Conservation (phyloP, 2,329 filamentous ascomycete species). For the Claviceps humidiphila region DNA sequence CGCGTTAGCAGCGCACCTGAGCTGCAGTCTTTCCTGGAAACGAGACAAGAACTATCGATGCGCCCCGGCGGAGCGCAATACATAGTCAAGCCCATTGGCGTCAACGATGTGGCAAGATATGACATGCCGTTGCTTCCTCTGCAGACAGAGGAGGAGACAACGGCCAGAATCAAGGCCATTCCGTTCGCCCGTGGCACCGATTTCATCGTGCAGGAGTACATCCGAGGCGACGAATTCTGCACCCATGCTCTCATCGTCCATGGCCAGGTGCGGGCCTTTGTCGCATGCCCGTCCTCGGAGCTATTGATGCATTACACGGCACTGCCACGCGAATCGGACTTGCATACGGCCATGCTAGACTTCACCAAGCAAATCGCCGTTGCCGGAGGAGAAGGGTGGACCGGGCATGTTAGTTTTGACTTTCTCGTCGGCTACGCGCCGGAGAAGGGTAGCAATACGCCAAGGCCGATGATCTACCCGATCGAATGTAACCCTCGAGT, state of each 20-base stretch:
- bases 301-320: conserved; percentile 54
- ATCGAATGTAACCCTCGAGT: conserved; percentile 61
- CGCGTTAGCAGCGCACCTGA: conserved; percentile 39
- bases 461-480: conserved; percentile 33
- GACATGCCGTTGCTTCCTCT: conserved; percentile 55
- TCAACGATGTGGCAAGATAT: conserved; percentile 45
- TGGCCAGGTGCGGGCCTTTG: conserved; percentile 51
- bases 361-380: conserved; percentile 49
- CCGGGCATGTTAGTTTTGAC: conserved; percentile 1
- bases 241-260: conserved; percentile 57
- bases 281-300: conserved; percentile 49
- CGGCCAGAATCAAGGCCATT: conserved; percentile 34
- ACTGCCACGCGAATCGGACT: conserved; percentile 37
- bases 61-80: conserved; percentile 29
- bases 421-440: not conserved
- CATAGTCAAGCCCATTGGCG: conserved; percentile 52
- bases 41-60: conserved; percentile 10
- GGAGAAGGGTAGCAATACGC: not conserved
- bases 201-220: conserved; percentile 53
- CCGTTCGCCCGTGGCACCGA: conserved; percentile 37
- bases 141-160: conserved; percentile 36
- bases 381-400: conserved; percentile 26
- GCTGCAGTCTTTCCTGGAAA: conserved; percentile 37
- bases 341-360: conserved; percentile 46
- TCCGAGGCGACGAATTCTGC: conserved; percentile 50